Base-by-base conservation (phyloP, 345 rosid genomes). In the Raphanus raphanistrum region DNA sequence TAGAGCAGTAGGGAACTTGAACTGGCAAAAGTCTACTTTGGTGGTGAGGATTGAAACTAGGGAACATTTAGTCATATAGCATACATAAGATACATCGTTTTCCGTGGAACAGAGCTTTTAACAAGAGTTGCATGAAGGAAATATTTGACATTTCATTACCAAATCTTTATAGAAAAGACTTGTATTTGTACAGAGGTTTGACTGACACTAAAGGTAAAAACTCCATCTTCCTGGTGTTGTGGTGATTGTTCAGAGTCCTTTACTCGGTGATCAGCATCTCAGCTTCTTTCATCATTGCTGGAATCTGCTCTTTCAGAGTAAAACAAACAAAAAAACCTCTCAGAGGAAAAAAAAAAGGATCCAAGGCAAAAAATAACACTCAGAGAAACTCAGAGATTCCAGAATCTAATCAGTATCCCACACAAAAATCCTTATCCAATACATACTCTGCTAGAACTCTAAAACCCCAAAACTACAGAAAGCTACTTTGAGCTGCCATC, bases 261-360 rank as follows among this genome's bases (percentile, higher is more conserved):
- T 70, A 80, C 68, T 80, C 83, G 5, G 79, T 80, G 36, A 80
- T 70, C 10, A 80, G 68, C 76, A 75, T 75, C 55, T 80, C 83
- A 5, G 10, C 79, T 33, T 64, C 83, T 64, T 70, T 71, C 28
- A 58, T 48, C 64, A 33, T 75, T 70, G 72, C 79, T 41, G 16
- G 45, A 80, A 43, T 12, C 76, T 70, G 71, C 55, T 38, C 50
- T 32, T 61, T 26, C 69, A 61, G 50, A 55, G 33, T 10, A 55
- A 10, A 69, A 55, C 12, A 35, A 35, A 35, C 41, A 35, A 35
- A 62, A 57, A 80, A 63, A 33, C 27, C n/a, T n/a, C n/a, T n/a
- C n/a, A n/a, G n/a, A n/a, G n/a, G n/a, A n/a, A n/a, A n/a, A n/a
- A n/a, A n/a, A n/a, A 28, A 32, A 33, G 5, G 15, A 26, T 33